Conservation (phyloP, 2,329 filamentous ascomycete genomes). For the Pseudodiploospora longispora region DNA sequence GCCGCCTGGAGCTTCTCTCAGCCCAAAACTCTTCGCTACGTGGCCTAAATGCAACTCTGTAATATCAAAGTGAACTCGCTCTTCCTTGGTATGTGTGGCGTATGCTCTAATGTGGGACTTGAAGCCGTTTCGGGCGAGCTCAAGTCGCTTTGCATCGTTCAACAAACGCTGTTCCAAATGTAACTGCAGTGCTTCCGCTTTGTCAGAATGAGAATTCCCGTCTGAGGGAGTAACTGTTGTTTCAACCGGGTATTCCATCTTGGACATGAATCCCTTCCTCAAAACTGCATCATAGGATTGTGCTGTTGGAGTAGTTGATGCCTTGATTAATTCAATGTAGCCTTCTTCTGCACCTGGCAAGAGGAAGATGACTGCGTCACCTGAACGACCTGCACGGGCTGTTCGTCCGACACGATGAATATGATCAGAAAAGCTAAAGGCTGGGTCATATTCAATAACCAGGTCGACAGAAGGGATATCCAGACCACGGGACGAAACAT, state of each 20-base stretch:
- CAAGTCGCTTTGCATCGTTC: constrained; percentile 58
- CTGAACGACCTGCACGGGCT: constrained; percentile 81
- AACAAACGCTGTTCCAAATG: constrained; percentile 53
- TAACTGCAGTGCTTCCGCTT: constrained; percentile 50
- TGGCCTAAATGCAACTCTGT: constrained; percentile 86
- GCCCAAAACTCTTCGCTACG: constrained; percentile 83
- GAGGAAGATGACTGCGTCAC: constrained; percentile 81
- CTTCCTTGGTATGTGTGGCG: constrained; percentile 81
- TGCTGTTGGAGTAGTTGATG: constrained; percentile 38
- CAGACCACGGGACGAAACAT: constrained; percentile 90
- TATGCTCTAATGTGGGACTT: constrained; percentile 92
- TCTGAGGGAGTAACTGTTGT: constrained; percentile 46
- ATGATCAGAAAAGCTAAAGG: constrained; percentile 89
- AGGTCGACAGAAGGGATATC: constrained; percentile 93
- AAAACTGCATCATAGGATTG: constrained; percentile 47
- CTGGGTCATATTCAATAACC: constrained; percentile 92
- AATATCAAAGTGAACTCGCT: constrained; percentile 85
- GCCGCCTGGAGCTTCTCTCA: constrained; percentile 79
- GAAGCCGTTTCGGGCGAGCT: constrained; percentile 76
- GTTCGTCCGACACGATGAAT: constrained; percentile 92
- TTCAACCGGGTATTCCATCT: constrained; percentile 61
- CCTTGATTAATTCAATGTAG: constrained; percentile 67
- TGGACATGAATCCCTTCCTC: constrained; percentile 56
- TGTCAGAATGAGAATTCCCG: constrained; percentile 36
- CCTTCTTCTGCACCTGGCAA: constrained; percentile 87